Evolutionary conservation across 208 protist species (phyloP).

Genomic region (Trypanosoma caninum): DNA sequence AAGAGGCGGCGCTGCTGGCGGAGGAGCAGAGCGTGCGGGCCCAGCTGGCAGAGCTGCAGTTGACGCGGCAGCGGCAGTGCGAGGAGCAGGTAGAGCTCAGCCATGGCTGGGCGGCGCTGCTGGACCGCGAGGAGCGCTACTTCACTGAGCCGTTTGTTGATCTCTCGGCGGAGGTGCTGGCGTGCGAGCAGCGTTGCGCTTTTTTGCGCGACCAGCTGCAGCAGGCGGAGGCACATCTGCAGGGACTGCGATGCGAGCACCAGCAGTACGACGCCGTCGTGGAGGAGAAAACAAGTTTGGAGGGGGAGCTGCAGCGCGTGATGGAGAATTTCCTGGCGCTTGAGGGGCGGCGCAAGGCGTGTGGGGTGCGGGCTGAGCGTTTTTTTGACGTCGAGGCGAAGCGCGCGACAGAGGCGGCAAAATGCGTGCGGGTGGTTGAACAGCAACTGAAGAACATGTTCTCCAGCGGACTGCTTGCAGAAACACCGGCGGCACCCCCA

Average conservation of each 20-base stretch:
- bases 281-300: slow-evolving; percentile 31
- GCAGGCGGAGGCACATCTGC: slow-evolving; percentile 37
- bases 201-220: slow-evolving; percentile 39
- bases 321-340: slow-evolving; percentile 36
- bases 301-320: slow-evolving; percentile 37
- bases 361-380: slow-evolving; percentile 36
- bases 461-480: slow-evolving; percentile 9
- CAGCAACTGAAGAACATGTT: slow-evolving; percentile 46
- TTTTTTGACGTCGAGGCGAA: slow-evolving; percentile 68
- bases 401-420: slow-evolving; percentile 36
- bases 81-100: slow-evolving; percentile 61
- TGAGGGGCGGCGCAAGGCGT: slow-evolving; percentile 40
- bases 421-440: slow-evolving; percentile 36
- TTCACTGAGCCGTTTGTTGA: slow-evolving; percentile 59
- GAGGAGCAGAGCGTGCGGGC: slow-evolving; percentile 44
- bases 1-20: slow-evolving; percentile 35
- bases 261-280: slow-evolving; percentile 35
- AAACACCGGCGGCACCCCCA: slow-evolving; percentile 10
- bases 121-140: slow-evolving; percentile 74
- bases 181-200: slow-evolving; percentile 44
- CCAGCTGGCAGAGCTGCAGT: slow-evolving; percentile 40
- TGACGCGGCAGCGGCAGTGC: slow-evolving; percentile 29
- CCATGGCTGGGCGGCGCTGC: slow-evolving; percentile 54
- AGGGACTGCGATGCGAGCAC: slow-evolving; percentile 29
- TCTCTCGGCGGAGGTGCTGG: slow-evolving; percentile 35